phyloP scores from a whole-genome alignment of 805 yeast genomes.

The Grigorovia humatica region DNA sequence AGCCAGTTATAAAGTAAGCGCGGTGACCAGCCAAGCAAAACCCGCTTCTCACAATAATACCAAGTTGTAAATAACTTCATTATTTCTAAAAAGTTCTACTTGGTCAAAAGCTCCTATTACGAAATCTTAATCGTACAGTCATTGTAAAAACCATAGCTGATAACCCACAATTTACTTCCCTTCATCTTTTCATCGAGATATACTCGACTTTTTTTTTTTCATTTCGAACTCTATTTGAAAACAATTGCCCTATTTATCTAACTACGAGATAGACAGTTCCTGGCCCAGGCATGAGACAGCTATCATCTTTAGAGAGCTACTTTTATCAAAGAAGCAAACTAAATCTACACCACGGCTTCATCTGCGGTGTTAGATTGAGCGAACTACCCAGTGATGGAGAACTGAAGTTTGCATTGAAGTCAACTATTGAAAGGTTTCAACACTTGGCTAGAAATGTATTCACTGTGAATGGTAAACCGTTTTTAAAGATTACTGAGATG shows the following conservation, averaged over 20 bases:
- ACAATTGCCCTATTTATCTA: neutral
- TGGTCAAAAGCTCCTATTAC: too few relatives aligned
- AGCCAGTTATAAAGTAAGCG: too few relatives aligned
- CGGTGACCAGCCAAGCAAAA: too few relatives aligned
- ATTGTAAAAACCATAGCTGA: too few relatives aligned
- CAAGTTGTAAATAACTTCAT: too few relatives aligned
- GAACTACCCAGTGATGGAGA: constrained; percentile 8
- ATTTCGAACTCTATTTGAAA: neutral
- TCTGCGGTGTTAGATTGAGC: constrained; percentile 14
- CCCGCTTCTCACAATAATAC: too few relatives aligned
- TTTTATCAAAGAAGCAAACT: constrained; percentile 18
- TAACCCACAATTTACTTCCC: too few relatives aligned
- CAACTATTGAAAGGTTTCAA: constrained; percentile 8
- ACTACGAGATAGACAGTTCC: neutral
- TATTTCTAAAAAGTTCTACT: too few relatives aligned
- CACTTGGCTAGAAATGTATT: constrained; percentile 15
- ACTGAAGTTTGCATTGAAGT: constrained; percentile 8
- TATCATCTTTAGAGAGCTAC: constrained; percentile 13
- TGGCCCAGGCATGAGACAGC: neutral
- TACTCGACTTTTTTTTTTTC: neutral
- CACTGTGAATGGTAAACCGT: neutral
- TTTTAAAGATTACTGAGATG: neutral
- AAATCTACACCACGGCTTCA: constrained; percentile 22
- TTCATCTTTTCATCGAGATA: too few relatives aligned
- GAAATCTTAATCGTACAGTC: too few relatives aligned